Percentiles rank a stretch among this genome's conserved stretches.
Conservation (phyloP, 2,329 filamentous ascomycete genomes). For the Huntiella omanensis region DNA sequence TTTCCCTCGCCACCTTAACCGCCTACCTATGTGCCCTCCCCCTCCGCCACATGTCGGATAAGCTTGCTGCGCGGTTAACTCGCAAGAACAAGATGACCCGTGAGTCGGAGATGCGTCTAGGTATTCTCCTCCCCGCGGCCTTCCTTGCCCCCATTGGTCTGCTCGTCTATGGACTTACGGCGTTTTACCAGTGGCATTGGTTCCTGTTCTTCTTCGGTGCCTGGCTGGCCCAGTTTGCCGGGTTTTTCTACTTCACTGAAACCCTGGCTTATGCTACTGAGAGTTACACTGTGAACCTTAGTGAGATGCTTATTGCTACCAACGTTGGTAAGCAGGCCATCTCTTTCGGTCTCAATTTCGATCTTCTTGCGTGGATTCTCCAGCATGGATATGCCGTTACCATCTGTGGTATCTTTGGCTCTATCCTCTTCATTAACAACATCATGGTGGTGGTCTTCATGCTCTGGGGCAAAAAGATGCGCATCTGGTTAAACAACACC, state of each 20-base stretch:
- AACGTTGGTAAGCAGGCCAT: constrained; percentile 38
- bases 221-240: constrained; percentile 27
- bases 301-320: constrained; percentile 43
- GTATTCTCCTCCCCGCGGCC: constrained; percentile 20
- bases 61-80: constrained; percentile 24
- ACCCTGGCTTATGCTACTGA: constrained; percentile 43
- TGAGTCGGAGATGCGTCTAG: constrained; percentile 30
- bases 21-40: constrained; percentile 23
- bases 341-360: constrained; percentile 31
- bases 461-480: constrained; percentile 30
- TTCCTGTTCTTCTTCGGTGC: constrained; percentile 30
- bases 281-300: constrained; percentile 37
- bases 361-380: constrained; percentile 31
- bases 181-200: constrained; percentile 24
- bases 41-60: constrained; percentile 24
- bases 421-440: constrained; percentile 30
- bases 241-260: constrained; percentile 38
- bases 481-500: constrained; percentile 24
- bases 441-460: constrained; percentile 29
- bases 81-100: constrained; percentile 26
- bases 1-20: constrained; percentile 18
- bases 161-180: constrained; percentile 23
- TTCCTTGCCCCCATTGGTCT: constrained; percentile 23
- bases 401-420: constrained; percentile 31
- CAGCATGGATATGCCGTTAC: constrained; percentile 29